Percentiles rank a stretch among this genome's conserved stretches.
Conservation (phyloP, 2,329 filamentous ascomycete genomes). For the Colletotrichum acutatum region DNA sequence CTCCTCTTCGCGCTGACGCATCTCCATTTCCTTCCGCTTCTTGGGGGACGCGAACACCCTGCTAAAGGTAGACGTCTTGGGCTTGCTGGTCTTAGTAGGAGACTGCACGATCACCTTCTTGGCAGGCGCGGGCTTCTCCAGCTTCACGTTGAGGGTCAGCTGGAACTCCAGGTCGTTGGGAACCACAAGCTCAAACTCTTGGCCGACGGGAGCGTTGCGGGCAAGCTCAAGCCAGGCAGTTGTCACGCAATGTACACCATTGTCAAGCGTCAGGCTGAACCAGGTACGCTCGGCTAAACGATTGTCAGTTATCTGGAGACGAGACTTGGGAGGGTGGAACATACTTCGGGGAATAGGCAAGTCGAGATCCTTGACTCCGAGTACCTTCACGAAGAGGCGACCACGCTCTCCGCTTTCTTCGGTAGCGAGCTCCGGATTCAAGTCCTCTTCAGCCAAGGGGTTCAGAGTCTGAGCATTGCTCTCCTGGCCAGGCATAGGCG, state of each 20-base stretch:
- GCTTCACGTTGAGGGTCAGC: conserved; percentile 93
- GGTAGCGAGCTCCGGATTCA: conserved; percentile 63
- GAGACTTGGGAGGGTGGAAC: conserved; percentile 38
- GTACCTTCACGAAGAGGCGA: conserved; percentile 96
- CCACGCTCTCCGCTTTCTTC: conserved; percentile 90
- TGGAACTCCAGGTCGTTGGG: conserved; percentile 99
- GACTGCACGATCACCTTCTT: conserved; percentile 58
- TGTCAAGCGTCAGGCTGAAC: conserved; percentile 98
- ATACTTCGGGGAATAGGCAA: conserved; percentile 90
- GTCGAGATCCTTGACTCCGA: conserved; percentile 95
- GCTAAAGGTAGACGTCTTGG: conserved; percentile 90
- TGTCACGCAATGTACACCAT: conserved; percentile 96
- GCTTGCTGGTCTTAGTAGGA: conserved; percentile 71
- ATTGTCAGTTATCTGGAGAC: conserved; percentile 39
- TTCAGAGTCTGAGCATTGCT: conserved; percentile 78
- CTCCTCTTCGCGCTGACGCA: conserved; percentile 84
- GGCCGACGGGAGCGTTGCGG: conserved; percentile 91
- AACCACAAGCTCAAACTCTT: conserved; percentile 98
- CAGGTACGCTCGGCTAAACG: conserved; percentile 83
- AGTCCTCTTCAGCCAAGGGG: conserved; percentile 76
- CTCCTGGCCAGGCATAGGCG: conserved; percentile 87
- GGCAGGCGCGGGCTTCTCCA: conserved; percentile 78
- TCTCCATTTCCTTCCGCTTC: conserved; percentile 94
- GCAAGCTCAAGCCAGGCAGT: conserved; percentile 95
- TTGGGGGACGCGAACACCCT: conserved; percentile 94